phyloP scores from a whole-genome alignment of 305 asterid genomes.

The Ilex paraguariensis region DNA sequence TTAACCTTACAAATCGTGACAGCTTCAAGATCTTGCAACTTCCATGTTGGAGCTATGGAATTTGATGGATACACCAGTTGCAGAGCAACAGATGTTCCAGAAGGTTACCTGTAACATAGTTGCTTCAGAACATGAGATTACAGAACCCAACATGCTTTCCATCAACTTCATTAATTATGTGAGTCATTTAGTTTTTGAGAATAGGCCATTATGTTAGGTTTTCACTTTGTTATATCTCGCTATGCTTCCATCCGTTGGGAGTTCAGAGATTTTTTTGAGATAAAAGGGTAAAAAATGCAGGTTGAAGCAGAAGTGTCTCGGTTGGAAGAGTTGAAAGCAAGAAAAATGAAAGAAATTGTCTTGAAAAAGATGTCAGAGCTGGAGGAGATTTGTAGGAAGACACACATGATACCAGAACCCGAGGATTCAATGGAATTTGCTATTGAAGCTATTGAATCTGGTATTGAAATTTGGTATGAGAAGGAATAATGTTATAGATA shows the following conservation, averaged over 20 bases:
- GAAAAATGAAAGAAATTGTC: slow-evolving; percentile 98
- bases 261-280: too few species aligned
- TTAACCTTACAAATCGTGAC: slow-evolving; percentile 20
- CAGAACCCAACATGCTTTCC: slow-evolving; percentile 81
- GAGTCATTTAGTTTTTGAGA: slow-evolving; percentile 22
- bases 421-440: slow-evolving; percentile 53
- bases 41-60: slow-evolving; percentile 95
- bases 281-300: slow-evolving; percentile 25
- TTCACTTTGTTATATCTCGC: background rate
- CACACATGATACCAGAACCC: slow-evolving; percentile 69
- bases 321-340: slow-evolving; percentile 79
- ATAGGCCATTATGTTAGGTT: background rate
- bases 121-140: slow-evolving; percentile 85
- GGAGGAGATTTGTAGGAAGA: slow-evolving; percentile 80
- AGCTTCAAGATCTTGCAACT: slow-evolving; percentile 94
- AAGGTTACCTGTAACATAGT: slow-evolving; percentile 85
- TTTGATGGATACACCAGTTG: slow-evolving; percentile 95
- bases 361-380: slow-evolving; percentile 86
- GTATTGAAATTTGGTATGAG: slow-evolving; percentile 28
- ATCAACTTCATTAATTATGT: slow-evolving; percentile 61
- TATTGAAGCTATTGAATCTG: slow-evolving; percentile 87
- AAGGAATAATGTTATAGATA: too few species aligned
- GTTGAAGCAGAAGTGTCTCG: slow-evolving; percentile 88
- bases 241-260: background rate
- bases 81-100: slow-evolving; percentile 85